Evolutionary conservation across 2,329 filamentous ascomycete genomes (phyloP).

Genomic region (Arthrobotrys sphaeroides): DNA sequence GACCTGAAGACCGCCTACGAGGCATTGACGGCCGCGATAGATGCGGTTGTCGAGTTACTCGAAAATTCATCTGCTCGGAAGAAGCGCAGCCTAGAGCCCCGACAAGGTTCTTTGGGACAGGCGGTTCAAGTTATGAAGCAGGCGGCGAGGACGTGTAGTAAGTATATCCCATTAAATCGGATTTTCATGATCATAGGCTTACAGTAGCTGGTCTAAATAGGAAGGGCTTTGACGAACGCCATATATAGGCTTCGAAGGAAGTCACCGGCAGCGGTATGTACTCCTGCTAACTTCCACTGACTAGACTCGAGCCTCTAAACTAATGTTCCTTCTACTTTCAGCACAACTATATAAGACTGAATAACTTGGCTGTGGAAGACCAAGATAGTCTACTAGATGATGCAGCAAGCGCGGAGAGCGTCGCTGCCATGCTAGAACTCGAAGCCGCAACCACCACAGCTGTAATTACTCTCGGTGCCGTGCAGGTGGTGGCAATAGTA

Average conservation of each 20-base stretch:
- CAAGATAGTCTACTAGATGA: constrained; percentile 12
- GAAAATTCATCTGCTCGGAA: neutral
- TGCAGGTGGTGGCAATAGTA: neutral
- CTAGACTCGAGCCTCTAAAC: neutral
- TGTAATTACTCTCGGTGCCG: neutral
- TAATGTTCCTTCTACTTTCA: neutral
- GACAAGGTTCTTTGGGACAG: neutral
- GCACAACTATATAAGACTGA: constrained; percentile 24
- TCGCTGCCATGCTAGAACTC: neutral
- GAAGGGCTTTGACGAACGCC: constrained; percentile 19
- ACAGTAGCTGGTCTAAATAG: neutral
- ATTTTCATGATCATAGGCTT: neutral
- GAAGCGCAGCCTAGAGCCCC: neutral
- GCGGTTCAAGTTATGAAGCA: constrained; percentile 12
- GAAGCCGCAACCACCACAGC: neutral
- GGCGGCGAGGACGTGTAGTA: constrained; percentile 4
- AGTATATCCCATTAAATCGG: neutral
- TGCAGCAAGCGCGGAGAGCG: neutral
- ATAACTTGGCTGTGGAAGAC: constrained; percentile 6
- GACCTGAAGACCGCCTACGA: constrained; percentile 10
- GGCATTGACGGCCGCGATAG: neutral
- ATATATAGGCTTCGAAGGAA: constrained; percentile 9
- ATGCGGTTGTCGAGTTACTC: neutral
- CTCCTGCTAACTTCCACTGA: too few relatives aligned
- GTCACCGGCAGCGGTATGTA: constrained; percentile 4